A percentile compares a stretch with the other conserved stretches of the same genome.
Conservation (phyloP, 2,329 filamentous ascomycete genomes). For the Botrytis porri region DNA sequence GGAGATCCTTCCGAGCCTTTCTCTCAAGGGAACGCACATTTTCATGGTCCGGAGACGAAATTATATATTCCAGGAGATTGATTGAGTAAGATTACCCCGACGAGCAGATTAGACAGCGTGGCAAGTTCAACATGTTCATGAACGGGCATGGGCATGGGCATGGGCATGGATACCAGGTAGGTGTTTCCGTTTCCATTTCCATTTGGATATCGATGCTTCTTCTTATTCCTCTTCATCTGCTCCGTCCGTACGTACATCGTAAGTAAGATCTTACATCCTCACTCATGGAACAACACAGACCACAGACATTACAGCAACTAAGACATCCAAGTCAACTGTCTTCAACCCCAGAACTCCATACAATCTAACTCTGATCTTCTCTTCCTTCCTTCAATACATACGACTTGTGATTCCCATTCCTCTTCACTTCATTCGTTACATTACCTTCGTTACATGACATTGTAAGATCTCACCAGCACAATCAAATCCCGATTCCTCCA, state of each 20-base stretch:
- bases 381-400: neutral
- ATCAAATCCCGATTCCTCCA: neutral
- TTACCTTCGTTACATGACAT: neutral
- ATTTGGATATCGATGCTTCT: neutral
- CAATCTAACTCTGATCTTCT: neutral
- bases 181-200: neutral
- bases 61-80: neutral
- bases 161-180: neutral
- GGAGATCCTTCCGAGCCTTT: slow-evolving; percentile 3
- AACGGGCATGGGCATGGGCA: neutral
- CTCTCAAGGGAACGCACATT: neutral
- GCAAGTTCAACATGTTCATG: neutral
- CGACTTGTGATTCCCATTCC: neutral
- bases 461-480: neutral
- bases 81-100: neutral
- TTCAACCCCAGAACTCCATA: neutral
- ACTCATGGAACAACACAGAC: neutral
- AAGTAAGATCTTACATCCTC: too few relatives aligned
- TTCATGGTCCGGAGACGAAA: slow-evolving; percentile 4
- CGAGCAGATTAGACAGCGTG: slow-evolving; percentile 7
- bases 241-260: neutral
- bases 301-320: neutral
- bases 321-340: neutral
- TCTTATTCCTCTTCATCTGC: neutral
- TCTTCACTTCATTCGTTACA: neutral